A percentile compares a stretch with the other conserved stretches of the same genome.
Conservation (phyloP, 2,329 filamentous ascomycete species). For the Cryphonectria parasitica region DNA sequence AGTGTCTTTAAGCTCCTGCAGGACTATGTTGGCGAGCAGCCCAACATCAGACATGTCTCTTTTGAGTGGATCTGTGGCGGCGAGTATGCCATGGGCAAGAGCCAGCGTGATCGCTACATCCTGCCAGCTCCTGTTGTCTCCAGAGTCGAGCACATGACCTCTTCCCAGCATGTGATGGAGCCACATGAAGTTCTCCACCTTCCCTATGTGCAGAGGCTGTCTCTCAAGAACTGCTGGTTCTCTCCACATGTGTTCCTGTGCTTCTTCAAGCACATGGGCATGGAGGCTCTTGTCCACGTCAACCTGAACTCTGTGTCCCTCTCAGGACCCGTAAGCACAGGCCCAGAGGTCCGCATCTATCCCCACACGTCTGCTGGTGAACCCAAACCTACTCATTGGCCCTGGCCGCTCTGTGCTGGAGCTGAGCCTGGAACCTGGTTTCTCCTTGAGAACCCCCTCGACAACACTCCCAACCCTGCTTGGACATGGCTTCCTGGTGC, state of each 20-base stretch:
- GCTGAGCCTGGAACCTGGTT: conserved; percentile 27
- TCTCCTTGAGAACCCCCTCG: conserved; percentile 5
- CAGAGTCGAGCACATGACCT: conserved; percentile 39
- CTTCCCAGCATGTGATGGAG: conserved; percentile 30
- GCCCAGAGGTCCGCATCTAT: conserved; percentile 20
- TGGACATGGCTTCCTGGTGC: neutral
- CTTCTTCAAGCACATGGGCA: conserved; percentile 54
- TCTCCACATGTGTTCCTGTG: conserved; percentile 60
- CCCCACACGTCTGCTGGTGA: conserved; percentile 18
- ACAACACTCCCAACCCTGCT: neutral
- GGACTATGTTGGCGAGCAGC: conserved; percentile 50
- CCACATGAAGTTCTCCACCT: conserved; percentile 52
- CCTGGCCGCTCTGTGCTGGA: conserved; percentile 31
- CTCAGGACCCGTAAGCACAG: conserved; percentile 48
- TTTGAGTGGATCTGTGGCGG: conserved; percentile 72
- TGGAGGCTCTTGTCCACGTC: conserved; percentile 54
- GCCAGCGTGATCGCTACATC: conserved; percentile 64
- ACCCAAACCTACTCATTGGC: conserved; percentile 25
- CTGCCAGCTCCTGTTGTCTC: conserved; percentile 62
- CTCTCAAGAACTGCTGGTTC: conserved; percentile 71
- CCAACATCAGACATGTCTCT: conserved; percentile 60
- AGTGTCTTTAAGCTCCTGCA: conserved; percentile 58
- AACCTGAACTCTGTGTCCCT: conserved; percentile 68
- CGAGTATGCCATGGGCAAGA: conserved; percentile 65
- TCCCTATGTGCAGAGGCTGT: conserved; percentile 60